Evolutionary conservation across 1,284 basidiomycete genomes (phyloP).

Genomic region (Moesziomyces globuligerus): DNA sequence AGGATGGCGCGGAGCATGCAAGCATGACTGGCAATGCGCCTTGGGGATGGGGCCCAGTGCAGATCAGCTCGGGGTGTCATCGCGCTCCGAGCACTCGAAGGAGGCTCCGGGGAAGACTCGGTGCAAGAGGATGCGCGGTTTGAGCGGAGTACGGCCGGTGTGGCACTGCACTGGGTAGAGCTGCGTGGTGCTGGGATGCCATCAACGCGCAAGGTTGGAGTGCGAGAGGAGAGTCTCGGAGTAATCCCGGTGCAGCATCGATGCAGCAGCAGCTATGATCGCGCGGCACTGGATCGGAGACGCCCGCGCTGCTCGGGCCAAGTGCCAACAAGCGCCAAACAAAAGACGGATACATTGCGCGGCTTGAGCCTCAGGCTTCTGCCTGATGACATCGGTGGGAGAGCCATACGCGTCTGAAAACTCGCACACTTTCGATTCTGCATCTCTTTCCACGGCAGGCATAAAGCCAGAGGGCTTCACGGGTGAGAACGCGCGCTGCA

Average conservation of each 20-base stretch:
- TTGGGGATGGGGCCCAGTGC: too few species aligned
- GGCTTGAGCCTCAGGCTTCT: constrained; percentile 1
- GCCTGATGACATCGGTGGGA: constrained; percentile 21
- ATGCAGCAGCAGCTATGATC: background rate
- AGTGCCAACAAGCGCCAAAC: background rate
- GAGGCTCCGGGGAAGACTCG: background rate
- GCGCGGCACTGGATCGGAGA: background rate
- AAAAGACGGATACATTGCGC: background rate
- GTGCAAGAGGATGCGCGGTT: background rate
- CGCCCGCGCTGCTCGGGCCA: too few species aligned
- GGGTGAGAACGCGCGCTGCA: background rate
- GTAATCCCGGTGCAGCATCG: constrained; percentile 4
- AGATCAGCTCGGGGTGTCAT: background rate
- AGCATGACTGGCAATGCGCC: background rate
- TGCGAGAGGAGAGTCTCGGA: constrained; percentile 3
- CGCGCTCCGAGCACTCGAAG: background rate
- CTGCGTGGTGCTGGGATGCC: too few species aligned
- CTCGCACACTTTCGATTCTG: constrained; percentile 4
- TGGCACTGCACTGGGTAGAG: background rate
- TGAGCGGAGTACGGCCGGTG: background rate
- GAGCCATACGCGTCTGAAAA: background rate
- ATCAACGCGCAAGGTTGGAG: too few species aligned
- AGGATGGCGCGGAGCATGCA: too few species aligned
- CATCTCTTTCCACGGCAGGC: too few species aligned
- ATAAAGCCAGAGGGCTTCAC: background rate